Conservation (phyloP, 441 rosid species). For the Populus hybrid region DNA sequence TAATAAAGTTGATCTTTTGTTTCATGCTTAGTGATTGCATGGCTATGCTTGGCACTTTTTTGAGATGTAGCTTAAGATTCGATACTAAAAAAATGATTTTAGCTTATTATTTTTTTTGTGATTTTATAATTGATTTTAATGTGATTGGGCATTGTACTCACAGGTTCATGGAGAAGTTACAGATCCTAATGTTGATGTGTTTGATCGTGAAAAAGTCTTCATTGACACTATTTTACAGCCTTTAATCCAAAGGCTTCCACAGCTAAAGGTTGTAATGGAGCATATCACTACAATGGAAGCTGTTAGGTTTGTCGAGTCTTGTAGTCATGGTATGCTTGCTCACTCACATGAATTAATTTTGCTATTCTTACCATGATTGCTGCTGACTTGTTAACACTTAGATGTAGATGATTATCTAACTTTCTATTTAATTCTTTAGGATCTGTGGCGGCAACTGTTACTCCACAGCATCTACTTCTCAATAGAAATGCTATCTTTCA, state of each 20-base stretch:
- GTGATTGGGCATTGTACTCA: conserved; percentile 4
- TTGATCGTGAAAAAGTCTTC: conserved; percentile 90
- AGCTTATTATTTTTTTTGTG: neutral
- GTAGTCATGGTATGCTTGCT: conserved; percentile 60
- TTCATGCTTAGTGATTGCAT: neutral
- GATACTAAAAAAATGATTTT: neutral
- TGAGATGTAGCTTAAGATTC: neutral
- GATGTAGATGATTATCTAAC: neutral
- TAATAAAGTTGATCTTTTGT: neutral
- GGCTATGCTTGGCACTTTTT: neutral
- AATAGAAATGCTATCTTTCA: conserved; percentile 79
- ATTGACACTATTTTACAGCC: conserved; percentile 75
- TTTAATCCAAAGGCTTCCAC: conserved; percentile 68
- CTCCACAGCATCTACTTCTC: conserved; percentile 92
- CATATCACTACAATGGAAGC: conserved; percentile 94
- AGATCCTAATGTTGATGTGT: conserved; percentile 70
- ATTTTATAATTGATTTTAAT: neutral
- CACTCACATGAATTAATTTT: neutral
- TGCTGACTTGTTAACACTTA: neutral
- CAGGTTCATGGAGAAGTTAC: conserved; percentile 99
- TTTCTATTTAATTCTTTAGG: conserved; percentile 39
- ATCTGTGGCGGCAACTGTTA: conserved; percentile 81
- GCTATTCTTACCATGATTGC: neutral
- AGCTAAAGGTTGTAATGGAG: conserved; percentile 85
- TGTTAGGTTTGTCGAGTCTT: conserved; percentile 75